Conservation (phyloP, 164 flowering plant species). For the Protea cynaroides region DNA sequence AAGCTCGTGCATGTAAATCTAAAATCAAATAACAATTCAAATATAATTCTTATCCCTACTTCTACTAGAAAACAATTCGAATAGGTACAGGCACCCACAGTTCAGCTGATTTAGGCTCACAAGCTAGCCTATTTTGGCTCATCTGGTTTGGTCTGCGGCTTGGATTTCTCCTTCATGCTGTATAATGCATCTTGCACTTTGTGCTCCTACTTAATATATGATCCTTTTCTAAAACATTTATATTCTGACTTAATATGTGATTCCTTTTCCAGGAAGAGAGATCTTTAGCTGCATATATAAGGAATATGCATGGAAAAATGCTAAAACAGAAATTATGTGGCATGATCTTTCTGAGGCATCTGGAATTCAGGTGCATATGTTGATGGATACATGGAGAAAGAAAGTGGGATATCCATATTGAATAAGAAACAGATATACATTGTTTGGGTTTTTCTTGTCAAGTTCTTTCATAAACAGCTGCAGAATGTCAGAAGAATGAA, state of each 20-base stretch:
- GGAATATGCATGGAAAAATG: slow-evolving; percentile 38
- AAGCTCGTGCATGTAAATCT: too few relatives aligned
- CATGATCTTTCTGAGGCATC: slow-evolving; percentile 48
- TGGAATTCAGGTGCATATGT: slow-evolving; percentile 3
- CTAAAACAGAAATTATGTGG: slow-evolving; percentile 55
- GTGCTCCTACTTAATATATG: too few relatives aligned
- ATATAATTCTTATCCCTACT: too few relatives aligned
- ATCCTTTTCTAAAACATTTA: too few relatives aligned
- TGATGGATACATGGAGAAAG: neutral
- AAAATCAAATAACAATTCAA: too few relatives aligned
- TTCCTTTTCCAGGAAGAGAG: slow-evolving; percentile 20
- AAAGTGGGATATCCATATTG: neutral
- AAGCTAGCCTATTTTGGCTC: too few relatives aligned
- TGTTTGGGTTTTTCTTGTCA: neutral
- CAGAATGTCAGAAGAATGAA: neutral
- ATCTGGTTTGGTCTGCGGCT: too few relatives aligned
- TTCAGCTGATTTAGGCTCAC: too few relatives aligned
- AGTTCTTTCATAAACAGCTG: neutral
- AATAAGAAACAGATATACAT: neutral
- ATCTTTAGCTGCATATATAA: slow-evolving; percentile 53
- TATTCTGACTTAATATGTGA: neutral
- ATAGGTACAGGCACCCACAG: too few relatives aligned
- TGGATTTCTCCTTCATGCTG: too few relatives aligned
- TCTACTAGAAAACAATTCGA: too few relatives aligned
- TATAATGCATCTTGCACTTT: too few relatives aligned